These are phyloP conservation scores for Aulographum hederae DNA, from an alignment of 2,329 filamentous ascomycete species.

Conservation along the genomic window DNA sequence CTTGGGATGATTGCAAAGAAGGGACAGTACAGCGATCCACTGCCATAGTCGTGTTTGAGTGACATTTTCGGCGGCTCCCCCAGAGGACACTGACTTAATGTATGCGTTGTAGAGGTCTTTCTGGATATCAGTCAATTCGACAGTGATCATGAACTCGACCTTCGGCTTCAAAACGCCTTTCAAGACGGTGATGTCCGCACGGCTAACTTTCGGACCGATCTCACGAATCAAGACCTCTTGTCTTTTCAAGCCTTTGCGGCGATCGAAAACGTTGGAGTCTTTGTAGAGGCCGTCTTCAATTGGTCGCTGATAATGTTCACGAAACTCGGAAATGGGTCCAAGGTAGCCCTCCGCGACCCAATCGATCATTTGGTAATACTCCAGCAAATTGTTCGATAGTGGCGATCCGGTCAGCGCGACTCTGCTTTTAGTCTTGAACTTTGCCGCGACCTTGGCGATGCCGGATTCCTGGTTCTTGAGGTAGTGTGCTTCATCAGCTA, in stretches of 20 bases:
- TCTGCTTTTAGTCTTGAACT: conserved; percentile 48
- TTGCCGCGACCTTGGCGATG: conserved; percentile 33
- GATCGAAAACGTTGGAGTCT: conserved; percentile 40
- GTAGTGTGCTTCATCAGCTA: conserved; percentile 72
- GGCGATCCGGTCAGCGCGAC: conserved; percentile 81
- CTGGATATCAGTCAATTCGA: conserved; percentile 53
- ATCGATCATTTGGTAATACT: conserved; percentile 76
- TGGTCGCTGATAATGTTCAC: conserved; percentile 47
- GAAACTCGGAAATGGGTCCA: conserved; percentile 50
- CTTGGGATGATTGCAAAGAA: not conserved
- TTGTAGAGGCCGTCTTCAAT: conserved; percentile 53
- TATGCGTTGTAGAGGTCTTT: conserved; percentile 34
- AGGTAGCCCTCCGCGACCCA: conserved; percentile 73
- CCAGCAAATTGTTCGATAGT: conserved; percentile 63
- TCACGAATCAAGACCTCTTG: conserved; percentile 53
- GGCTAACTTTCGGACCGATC: conserved; percentile 61
- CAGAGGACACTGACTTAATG: not conserved
- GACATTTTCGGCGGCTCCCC: not conserved
- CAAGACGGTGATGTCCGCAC: conserved; percentile 35
- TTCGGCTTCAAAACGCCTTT: conserved; percentile 53
- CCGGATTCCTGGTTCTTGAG: conserved; percentile 48
- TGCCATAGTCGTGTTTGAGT: not conserved
- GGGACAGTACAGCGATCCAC: not conserved
- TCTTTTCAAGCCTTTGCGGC: conserved; percentile 43
- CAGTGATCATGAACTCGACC: conserved; percentile 61